phyloP scores from a whole-genome alignment of 768 basidiomycete species.

The Hypholoma sublateritium region DNA sequence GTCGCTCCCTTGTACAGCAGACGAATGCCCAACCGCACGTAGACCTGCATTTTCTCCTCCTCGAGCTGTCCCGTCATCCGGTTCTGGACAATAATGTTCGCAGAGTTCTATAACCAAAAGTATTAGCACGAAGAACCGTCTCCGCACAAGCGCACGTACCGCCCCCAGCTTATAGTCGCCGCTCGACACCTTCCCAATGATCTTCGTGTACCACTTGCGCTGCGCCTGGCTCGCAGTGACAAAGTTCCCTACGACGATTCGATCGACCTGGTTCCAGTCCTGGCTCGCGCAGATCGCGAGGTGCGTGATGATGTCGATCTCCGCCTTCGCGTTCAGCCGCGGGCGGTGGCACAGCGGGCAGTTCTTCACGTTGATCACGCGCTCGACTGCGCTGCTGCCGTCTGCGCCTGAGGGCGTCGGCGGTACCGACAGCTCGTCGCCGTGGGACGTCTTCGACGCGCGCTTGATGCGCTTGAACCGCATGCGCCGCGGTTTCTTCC shows the following conservation, averaged over 20 bases:
- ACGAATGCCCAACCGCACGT: slow-evolving; percentile 90
- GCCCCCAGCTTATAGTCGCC: slow-evolving; percentile 92
- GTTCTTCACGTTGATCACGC: slow-evolving; percentile 92
- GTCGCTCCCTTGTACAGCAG: slow-evolving; percentile 90
- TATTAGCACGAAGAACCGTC: not conserved
- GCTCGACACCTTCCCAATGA: slow-evolving; percentile 81
- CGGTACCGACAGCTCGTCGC: slow-evolving; percentile 4
- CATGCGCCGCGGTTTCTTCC: slow-evolving; percentile 18
- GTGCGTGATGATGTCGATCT: slow-evolving; percentile 95
- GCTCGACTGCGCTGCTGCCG: slow-evolving; percentile 50
- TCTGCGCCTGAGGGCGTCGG: not conserved
- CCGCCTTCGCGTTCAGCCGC: slow-evolving; percentile 80
- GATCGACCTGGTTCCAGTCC: slow-evolving; percentile 88
- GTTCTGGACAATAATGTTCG: slow-evolving; percentile 98
- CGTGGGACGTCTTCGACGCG: slow-evolving; percentile 11
- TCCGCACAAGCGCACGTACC: slow-evolving; percentile 31
- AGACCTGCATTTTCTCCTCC: slow-evolving; percentile 97
- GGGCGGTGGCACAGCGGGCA: slow-evolving; percentile 94
- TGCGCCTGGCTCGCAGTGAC: slow-evolving; percentile 95
- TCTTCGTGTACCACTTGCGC: slow-evolving; percentile 94
- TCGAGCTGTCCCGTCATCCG: slow-evolving; percentile 87
- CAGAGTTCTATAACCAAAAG: slow-evolving; percentile 67
- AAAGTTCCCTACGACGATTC: slow-evolving; percentile 91
- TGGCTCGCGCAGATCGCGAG: slow-evolving; percentile 93
- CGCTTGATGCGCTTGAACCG: slow-evolving; percentile 20